These are phyloP conservation scores for Tetrastigma voinierianum DNA, from an alignment of 164 flowering plant genomes.

Conservation along the genomic window DNA sequence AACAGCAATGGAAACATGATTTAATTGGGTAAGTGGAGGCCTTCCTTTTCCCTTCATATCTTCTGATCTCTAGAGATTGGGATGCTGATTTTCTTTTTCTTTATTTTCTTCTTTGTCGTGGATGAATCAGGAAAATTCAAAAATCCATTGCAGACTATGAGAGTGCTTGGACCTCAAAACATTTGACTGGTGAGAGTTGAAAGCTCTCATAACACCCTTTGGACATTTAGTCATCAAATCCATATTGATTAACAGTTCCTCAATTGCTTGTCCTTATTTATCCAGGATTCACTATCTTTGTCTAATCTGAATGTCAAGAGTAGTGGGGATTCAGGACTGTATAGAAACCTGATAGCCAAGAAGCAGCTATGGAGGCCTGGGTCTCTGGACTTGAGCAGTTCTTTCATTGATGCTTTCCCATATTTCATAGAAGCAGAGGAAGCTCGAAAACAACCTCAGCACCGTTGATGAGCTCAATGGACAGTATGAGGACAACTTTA, in stretches of 20 bases:
- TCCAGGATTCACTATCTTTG: conserved; percentile 9
- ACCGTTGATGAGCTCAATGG: neutral
- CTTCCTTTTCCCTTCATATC: conserved; percentile 2
- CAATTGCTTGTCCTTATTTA: conserved; percentile 7
- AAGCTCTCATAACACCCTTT: neutral
- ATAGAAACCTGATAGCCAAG: neutral
- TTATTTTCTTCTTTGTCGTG: neutral
- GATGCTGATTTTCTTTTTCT: conserved; percentile 14
- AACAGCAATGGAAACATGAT: conserved; percentile 72
- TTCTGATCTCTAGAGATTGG: neutral
- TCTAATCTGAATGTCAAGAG: neutral
- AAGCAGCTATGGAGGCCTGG: neutral
- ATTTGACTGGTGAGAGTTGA: conserved; percentile 2
- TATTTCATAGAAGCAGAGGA: neutral
- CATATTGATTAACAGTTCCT: neutral
- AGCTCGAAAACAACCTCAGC: neutral
- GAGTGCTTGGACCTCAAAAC: neutral
- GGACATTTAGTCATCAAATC: neutral
- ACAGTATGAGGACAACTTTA: conserved; percentile 1
- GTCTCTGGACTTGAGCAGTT: conserved; percentile 5
- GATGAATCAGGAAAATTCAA: conserved; percentile 52
- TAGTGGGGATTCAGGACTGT: neutral
- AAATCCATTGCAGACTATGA: conserved; percentile 60
- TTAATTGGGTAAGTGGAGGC: conserved; percentile 62
- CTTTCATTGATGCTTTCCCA: conserved; percentile 5